Conservation (phyloP, 495 filamentous ascomycete species). For the Penicillium canariense region DNA sequence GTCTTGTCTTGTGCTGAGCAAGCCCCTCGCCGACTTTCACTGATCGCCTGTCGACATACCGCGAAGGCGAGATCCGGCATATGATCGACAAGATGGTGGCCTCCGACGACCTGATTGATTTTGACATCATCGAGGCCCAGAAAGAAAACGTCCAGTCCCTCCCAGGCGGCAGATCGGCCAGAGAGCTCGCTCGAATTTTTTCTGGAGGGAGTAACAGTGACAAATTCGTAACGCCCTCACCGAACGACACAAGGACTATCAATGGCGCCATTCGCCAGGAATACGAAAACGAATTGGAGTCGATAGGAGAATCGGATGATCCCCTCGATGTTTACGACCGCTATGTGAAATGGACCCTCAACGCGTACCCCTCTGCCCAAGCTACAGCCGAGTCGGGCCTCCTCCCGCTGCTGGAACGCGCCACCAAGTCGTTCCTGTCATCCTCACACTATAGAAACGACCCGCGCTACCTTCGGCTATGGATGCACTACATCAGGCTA, state of each 20-base stretch:
- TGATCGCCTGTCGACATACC: background rate
- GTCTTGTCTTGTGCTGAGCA: background rate
- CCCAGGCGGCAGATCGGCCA: slow-evolving; percentile 85
- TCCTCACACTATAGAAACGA: slow-evolving; percentile 90
- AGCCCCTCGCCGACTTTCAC: slow-evolving; percentile 8
- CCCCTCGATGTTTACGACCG: slow-evolving; percentile 94
- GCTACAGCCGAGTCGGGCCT: slow-evolving; percentile 87
- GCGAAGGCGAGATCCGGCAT: background rate
- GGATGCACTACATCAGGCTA: slow-evolving; percentile 89
- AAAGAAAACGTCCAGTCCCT: slow-evolving; percentile 98
- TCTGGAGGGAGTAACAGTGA: slow-evolving; percentile 54
- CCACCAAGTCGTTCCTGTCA: slow-evolving; percentile 83
- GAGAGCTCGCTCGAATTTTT: slow-evolving; percentile 82
- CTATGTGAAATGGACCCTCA: slow-evolving; percentile 94
- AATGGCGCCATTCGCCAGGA: slow-evolving; percentile 77
- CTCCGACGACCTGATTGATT: slow-evolving; percentile 69
- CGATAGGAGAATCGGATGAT: slow-evolving; percentile 83
- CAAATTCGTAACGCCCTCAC: slow-evolving; percentile 53
- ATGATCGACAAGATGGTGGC: slow-evolving; percentile 44
- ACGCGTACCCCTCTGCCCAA: slow-evolving; percentile 91
- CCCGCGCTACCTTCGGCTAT: slow-evolving; percentile 85
- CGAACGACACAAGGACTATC: slow-evolving; percentile 67
- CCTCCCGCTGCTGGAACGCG: slow-evolving; percentile 84
- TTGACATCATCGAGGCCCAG: slow-evolving; percentile 92
- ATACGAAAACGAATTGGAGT: slow-evolving; percentile 78